Evolutionary conservation across 1,284 basidiomycete genomes (phyloP).

Genomic region (Wolfiporia cocos): DNA sequence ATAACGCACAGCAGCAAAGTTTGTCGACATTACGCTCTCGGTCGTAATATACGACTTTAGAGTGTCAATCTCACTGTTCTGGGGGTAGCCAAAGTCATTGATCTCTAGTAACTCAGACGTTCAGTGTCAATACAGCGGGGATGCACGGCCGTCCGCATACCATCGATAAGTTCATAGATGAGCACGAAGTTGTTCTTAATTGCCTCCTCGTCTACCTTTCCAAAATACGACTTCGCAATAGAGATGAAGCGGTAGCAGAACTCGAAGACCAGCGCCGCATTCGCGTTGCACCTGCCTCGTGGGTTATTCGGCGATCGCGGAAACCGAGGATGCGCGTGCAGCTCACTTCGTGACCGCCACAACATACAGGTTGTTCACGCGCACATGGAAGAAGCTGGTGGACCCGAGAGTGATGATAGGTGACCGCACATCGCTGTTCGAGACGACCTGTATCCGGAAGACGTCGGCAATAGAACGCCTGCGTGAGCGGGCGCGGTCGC

Average conservation of each 20-base stretch:
- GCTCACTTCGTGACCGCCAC: conserved; percentile 91
- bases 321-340: no score
- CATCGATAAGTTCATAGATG: conserved; percentile 94
- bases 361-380: conserved; percentile 91
- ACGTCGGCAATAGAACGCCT: conserved; percentile 98
- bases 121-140: conserved; percentile 4
- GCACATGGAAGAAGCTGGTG: conserved; percentile 96
- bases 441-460: conserved; percentile 97
- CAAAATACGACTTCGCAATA: conserved; percentile 93
- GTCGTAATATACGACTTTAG: conserved; percentile 98
- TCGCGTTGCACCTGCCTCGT: conserved; percentile 80
- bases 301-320: no score
- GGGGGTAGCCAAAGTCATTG: conserved; percentile 98
- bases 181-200: conserved; percentile 99
- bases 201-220: conserved; percentile 95
- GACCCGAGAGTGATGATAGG: conserved; percentile 98
- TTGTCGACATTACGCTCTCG: conserved; percentile 87
- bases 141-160: conserved; percentile 32
- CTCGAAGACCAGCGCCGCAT: conserved; percentile 97
- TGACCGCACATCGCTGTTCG: conserved; percentile 92
- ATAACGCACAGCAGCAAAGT: conserved; percentile 67
- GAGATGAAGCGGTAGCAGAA: conserved; percentile 95
- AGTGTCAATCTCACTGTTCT: conserved; percentile 97
- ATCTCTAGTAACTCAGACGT: conserved; percentile 59
- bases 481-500: no score